These are phyloP conservation scores for Phylloporus sp. DNA, from an alignment of 1,284 basidiomycete genomes.

Conservation along the genomic window DNA sequence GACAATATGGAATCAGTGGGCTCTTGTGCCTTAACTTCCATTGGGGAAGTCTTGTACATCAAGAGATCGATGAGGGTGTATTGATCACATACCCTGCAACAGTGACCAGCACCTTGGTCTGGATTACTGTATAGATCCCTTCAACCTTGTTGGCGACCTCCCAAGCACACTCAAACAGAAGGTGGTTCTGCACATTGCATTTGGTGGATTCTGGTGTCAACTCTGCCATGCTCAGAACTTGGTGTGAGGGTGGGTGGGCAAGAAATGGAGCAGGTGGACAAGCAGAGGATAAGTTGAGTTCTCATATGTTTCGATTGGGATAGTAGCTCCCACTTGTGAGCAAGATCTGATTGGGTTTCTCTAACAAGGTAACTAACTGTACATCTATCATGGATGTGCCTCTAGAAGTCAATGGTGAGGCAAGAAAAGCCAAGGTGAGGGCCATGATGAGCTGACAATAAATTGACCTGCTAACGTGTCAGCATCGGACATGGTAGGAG, in stretches of 20 bases:
- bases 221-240: slow-evolving; percentile 29
- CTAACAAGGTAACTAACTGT: too few species aligned
- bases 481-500: neutral
- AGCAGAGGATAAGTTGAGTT: neutral
- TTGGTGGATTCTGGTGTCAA: slow-evolving; percentile 35
- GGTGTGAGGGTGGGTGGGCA: neutral
- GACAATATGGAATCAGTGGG: slow-evolving; percentile 77
- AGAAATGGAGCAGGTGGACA: slow-evolving; percentile 1
- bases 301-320: slow-evolving; percentile 4
- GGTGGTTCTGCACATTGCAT: slow-evolving; percentile 77
- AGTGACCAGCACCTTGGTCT: slow-evolving; percentile 98
- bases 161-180: slow-evolving; percentile 92
- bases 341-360: slow-evolving; percentile 21
- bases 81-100: slow-evolving; percentile 89
- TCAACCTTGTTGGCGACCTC: slow-evolving; percentile 98
- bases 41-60: slow-evolving; percentile 96
- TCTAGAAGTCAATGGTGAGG: too few species aligned
- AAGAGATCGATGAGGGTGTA: slow-evolving; percentile 95
- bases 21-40: slow-evolving; percentile 96
- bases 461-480: slow-evolving; percentile 43
- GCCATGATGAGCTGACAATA: slow-evolving; percentile 47
- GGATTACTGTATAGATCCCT: slow-evolving; percentile 99
- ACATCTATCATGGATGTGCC: too few species aligned
- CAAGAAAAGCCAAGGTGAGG: slow-evolving; percentile 39
- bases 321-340: slow-evolving; percentile 16